Base-by-base conservation (phyloP, 1,139 yeast genomes). In the Yamadazyma triangularis region DNA sequence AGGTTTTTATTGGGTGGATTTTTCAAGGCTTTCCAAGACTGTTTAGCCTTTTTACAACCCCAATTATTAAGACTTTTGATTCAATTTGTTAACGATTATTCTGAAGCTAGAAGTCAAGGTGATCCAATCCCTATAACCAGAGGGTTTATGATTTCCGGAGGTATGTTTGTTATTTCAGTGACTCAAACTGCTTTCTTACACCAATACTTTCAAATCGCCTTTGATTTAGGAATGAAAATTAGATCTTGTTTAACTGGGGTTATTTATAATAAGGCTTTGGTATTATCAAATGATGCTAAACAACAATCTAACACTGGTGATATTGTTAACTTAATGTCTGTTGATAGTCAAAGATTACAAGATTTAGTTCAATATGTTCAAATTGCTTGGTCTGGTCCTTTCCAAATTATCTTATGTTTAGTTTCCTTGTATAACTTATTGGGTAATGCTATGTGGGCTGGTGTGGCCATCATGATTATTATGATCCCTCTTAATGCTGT, bases 381-480 rank as follows among this genome's bases (percentile, higher is more conserved):
- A 51, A 73, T 89, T 38, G 69, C 87, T 31, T 89, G 97, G 96
- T 88, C 96, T 1, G 97, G 96, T 27, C 98, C 98, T 2, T 86
- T 89, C 63, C 98, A 91, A 62, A 80, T 91, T 46, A 46, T 73
- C 26, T 62, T 91, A 36, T 91, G 97, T 68, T 70, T 91, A 45
- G 58, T 70, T 34, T 83, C 94, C 4, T 66, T 91, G 34, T 77
- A 91, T 55, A 73, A 76, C 7, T 60, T 91, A 36, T 64, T 91
- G 36, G 97, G 97, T 23, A 78, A 82, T 44, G 73, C 94, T 18
- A 91, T 91, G 97, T 89, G 97, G 96, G 84, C 95, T 27, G 98
- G 98, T 58, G 95, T 91, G 16, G 60, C 73, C 11, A 77, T 91
- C 37, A 81, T 91, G 81, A 53, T 84, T 6, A 52, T 89, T 29